phyloP scores from a whole-genome alignment of 2,329 filamentous ascomycete genomes.

The Diaporthe sp. region DNA sequence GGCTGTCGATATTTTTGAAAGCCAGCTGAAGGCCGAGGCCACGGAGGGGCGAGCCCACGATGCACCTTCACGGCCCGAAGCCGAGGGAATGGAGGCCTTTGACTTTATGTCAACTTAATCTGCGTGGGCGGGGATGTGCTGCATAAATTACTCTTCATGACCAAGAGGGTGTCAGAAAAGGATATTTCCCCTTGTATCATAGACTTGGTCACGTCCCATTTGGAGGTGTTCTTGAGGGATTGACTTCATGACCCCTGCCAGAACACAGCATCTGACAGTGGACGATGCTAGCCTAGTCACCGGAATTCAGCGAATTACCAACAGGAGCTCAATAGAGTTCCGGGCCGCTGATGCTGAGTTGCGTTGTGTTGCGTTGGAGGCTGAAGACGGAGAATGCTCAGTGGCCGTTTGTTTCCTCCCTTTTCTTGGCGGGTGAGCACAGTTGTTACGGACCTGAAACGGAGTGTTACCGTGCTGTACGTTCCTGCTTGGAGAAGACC shows the following conservation, averaged over 20 bases:
- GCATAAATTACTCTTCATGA: neutral
- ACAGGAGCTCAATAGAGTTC: conserved; percentile 12
- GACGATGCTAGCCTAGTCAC: neutral
- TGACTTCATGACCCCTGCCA: neutral
- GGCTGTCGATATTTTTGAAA: conserved; percentile 82
- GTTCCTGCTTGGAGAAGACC: neutral
- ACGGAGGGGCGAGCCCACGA: conserved; percentile 55
- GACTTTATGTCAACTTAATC: conserved; percentile 31
- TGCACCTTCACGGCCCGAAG: conserved; percentile 41
- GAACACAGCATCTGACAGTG: conserved; percentile 5
- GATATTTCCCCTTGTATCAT: neutral
- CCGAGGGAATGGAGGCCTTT: conserved; percentile 23
- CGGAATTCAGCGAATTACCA: neutral
- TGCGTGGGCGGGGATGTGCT: neutral
- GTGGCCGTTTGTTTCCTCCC: conserved; percentile 6
- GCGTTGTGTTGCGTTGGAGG: conserved; percentile 27
- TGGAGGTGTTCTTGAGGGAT: neutral
- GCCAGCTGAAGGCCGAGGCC: conserved; percentile 67
- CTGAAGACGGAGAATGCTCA: conserved; percentile 17
- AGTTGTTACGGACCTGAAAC: conserved; percentile 14
- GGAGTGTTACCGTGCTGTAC: neutral
- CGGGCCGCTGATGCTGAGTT: conserved; percentile 14
- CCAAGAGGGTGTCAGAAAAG: neutral
- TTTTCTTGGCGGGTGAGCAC: neutral
- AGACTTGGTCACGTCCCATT: neutral